Evolutionary conservation across 2,329 filamentous ascomycete genomes (phyloP).

Genomic region (Talaromyces atroroseus): DNA sequence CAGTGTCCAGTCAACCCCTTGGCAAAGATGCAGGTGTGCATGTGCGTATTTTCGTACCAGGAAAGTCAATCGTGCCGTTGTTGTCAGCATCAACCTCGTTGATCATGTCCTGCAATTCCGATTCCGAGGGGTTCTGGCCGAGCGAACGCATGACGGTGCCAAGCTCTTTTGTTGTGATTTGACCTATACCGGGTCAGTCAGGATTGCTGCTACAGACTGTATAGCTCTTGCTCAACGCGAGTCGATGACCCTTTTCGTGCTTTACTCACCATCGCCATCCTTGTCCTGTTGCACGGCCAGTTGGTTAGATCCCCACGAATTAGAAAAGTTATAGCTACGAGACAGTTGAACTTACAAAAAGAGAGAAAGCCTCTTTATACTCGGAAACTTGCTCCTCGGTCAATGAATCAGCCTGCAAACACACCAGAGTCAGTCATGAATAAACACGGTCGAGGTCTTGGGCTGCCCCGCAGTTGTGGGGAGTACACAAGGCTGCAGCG

Average conservation of each 20-base stretch:
- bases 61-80: constrained; percentile 88
- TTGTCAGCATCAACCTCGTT: constrained; percentile 90
- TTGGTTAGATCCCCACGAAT: constrained; percentile 1
- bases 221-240: neutral
- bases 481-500: constrained; percentile 13
- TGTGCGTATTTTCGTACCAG: constrained; percentile 54
- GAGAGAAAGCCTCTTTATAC: constrained; percentile 99
- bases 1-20: neutral
- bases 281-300: constrained; percentile 59
- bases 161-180: constrained; percentile 87
- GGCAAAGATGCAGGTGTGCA: no score
- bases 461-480: constrained; percentile 32
- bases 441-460: constrained; percentile 7
- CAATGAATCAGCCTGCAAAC: constrained; percentile 81
- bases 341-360: constrained; percentile 72
- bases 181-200: constrained; percentile 49
- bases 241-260: neutral
- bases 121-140: constrained; percentile 84
- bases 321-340: neutral
- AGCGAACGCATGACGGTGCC: constrained; percentile 87
- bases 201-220: neutral
- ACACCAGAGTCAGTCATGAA: constrained; percentile 21
- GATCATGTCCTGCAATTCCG: constrained; percentile 89
- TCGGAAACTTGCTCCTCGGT: constrained; percentile 99
- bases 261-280: constrained; percentile 77